Evolutionary conservation across 257 asterid genomes (phyloP).

Genomic region (Gentiana straminea): DNA sequence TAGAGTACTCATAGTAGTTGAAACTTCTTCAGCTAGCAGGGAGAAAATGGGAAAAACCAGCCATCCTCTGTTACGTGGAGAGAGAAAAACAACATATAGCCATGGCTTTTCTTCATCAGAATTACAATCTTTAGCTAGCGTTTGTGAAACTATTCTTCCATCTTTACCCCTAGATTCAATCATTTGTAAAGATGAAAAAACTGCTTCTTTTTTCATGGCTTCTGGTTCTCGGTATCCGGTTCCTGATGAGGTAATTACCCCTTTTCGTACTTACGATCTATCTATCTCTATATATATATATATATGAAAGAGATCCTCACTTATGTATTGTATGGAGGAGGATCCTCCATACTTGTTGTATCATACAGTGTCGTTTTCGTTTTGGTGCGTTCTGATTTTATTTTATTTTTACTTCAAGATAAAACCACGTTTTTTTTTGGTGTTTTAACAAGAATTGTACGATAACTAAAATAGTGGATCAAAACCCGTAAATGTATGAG

Average conservation of each 20-base stretch:
- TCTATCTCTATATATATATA: background rate
- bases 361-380: too few relatives aligned
- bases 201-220: constrained; percentile 21
- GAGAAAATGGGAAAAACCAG: constrained; percentile 27
- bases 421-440: too few relatives aligned
- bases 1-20: too few relatives aligned
- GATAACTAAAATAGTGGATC: too few relatives aligned
- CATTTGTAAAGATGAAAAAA: constrained; percentile 1
- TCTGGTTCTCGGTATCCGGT: constrained; percentile 64
- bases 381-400: too few relatives aligned
- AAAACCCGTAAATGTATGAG: too few relatives aligned
- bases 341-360: too few relatives aligned
- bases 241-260: constrained; percentile 58
- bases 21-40: background rate
- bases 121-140: constrained; percentile 29
- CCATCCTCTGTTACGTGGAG: constrained; percentile 61
- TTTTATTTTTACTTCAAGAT: too few relatives aligned
- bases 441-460: too few relatives aligned
- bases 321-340: too few relatives aligned
- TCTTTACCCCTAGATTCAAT: constrained; percentile 22
- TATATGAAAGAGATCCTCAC: too few relatives aligned
- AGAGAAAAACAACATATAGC: constrained; percentile 58
- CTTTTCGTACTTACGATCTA: background rate
- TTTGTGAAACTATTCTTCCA: constrained; percentile 50
- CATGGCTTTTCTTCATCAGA: constrained; percentile 51